These are phyloP conservation scores for Quercus berberidifolia DNA, from an alignment of 306 rosid species.

Conservation along the genomic window DNA sequence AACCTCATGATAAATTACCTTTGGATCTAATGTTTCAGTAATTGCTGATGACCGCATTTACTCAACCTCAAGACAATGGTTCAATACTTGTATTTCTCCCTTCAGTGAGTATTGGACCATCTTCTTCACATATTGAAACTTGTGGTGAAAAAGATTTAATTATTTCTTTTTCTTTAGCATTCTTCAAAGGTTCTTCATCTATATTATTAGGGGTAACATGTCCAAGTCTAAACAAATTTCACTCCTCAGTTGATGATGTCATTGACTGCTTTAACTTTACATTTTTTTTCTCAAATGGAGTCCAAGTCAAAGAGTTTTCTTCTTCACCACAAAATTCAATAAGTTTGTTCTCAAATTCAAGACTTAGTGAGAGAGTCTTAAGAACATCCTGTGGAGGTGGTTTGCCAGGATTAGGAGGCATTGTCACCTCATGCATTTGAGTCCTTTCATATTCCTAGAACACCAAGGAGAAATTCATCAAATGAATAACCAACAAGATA, in stretches of 20 bases:
- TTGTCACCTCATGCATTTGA: constrained; percentile 43
- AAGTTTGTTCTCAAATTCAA: constrained; percentile 47
- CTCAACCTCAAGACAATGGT: background rate
- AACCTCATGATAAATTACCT: constrained; percentile 30
- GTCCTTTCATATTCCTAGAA: constrained; percentile 66
- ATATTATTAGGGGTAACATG: constrained; percentile 15
- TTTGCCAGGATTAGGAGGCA: constrained; percentile 57
- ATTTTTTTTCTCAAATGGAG: constrained; percentile 6
- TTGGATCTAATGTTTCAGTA: constrained; percentile 24
- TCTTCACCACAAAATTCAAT: constrained; percentile 41
- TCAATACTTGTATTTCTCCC: constrained; percentile 28
- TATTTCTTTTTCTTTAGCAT: constrained; percentile 45
- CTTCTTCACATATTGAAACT: constrained; percentile 32
- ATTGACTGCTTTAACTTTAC: constrained; percentile 30
- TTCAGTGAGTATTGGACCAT: background rate
- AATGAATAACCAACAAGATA: constrained; percentile 6
- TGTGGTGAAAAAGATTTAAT: constrained; percentile 51
- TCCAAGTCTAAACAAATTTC: constrained; percentile 20
- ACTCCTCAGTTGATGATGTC: constrained; percentile 24
- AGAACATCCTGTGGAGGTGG: constrained; percentile 72
- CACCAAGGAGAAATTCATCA: constrained; percentile 20
- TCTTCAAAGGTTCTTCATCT: constrained; percentile 19
- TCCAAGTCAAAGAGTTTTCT: constrained; percentile 25
- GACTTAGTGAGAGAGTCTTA: constrained; percentile 51
- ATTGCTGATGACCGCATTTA: constrained; percentile 39